Percentiles rank a stretch among this genome's conserved stretches.
phyloP scores from a whole-genome alignment of 1,284 basidiomycete genomes.

The Irpex sp. region DNA sequence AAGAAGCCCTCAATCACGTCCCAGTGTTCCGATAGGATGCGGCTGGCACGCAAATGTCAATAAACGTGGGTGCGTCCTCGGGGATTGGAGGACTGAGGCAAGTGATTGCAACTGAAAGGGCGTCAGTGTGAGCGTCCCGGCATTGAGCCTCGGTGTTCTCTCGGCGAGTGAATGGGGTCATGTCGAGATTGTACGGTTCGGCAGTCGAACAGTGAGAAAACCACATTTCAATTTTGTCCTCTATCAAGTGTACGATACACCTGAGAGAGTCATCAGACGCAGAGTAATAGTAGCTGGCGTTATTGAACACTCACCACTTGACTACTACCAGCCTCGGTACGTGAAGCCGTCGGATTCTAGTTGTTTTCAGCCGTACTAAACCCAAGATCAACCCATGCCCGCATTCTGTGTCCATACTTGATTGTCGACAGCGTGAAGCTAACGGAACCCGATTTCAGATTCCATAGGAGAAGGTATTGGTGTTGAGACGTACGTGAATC shows the following conservation, averaged over 20 bases:
- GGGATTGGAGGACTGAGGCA: neutral
- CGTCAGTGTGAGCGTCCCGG: neutral
- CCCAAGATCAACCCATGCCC: constrained; percentile 44
- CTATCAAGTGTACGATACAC: no score
- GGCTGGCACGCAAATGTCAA: neutral
- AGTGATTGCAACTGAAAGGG: neutral
- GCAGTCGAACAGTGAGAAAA: no score
- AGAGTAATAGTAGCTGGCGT: no score
- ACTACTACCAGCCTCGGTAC: neutral
- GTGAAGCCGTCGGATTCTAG: constrained; percentile 6
- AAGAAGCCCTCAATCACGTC: neutral
- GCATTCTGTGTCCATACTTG: constrained; percentile 42
- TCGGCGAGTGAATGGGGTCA: neutral
- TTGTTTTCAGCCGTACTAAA: constrained; percentile 27
- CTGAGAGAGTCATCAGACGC: no score
- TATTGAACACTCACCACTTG: neutral
- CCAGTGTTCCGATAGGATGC: neutral
- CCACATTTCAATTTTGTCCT: no score
- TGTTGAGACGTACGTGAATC: constrained; percentile 37
- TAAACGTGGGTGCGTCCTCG: neutral
- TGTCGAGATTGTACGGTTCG: neutral
- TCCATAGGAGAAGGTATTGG: neutral
- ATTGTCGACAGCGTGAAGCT: constrained; percentile 43
- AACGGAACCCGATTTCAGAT: neutral
- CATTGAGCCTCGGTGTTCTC: neutral